Evolutionary conservation across 2,329 filamentous ascomycete species (phyloP).

Genomic region (Colletotrichum incanum): DNA sequence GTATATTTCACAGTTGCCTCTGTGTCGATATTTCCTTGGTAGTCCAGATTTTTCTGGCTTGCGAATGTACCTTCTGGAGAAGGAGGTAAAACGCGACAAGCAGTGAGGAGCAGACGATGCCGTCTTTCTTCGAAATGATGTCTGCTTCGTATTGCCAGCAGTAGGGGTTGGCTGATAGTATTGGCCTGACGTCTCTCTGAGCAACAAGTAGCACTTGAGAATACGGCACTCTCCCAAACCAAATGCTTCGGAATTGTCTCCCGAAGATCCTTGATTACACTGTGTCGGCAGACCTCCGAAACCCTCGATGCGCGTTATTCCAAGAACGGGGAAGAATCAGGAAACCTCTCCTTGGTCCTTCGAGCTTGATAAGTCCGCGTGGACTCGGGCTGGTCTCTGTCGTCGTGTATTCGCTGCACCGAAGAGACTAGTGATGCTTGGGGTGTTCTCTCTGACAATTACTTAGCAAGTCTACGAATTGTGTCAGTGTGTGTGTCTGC

Average conservation of each 20-base stretch:
- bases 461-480: neutral
- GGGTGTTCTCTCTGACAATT: no score
- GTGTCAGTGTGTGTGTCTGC: neutral
- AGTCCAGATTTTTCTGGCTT: neutral
- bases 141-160: neutral
- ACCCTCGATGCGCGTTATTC: neutral
- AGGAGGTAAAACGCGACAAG: neutral
- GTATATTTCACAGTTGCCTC: neutral
- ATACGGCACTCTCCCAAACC: neutral
- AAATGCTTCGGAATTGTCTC: neutral
- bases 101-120: neutral
- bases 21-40: neutral
- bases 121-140: neutral
- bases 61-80: neutral
- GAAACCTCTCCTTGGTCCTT: no score
- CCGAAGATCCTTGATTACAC: neutral
- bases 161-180: neutral
- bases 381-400: neutral
- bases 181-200: neutral
- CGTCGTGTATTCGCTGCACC: neutral
- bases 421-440: neutral
- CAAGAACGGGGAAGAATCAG: no score
- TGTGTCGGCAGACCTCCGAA: neutral
- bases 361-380: neutral
- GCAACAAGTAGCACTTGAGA: neutral